Conservation (phyloP, 768 basidiomycete species). For the Mycena metata region DNA sequence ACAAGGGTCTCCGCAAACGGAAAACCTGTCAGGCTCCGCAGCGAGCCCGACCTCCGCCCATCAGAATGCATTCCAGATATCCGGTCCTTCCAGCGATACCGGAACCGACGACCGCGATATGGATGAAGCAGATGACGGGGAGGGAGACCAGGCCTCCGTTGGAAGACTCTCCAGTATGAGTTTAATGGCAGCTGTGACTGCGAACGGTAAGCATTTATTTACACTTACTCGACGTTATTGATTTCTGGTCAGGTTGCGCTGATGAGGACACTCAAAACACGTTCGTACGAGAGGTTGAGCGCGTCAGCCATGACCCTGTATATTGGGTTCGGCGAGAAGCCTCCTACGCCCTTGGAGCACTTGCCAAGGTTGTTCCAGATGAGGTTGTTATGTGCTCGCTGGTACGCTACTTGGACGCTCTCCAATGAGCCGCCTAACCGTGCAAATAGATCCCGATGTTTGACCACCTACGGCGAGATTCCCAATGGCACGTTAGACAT, state of each 20-base stretch:
- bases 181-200: conserved; percentile 88
- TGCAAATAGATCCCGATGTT: conserved; percentile 81
- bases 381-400: conserved; percentile 76
- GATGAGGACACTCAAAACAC: conserved; percentile 67
- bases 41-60: conserved; percentile 20
- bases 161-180: conserved; percentile 95
- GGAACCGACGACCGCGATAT: conserved; percentile 30
- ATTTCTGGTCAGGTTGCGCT: conserved; percentile 60
- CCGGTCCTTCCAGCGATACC: conserved; percentile 24
- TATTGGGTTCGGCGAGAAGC: conserved; percentile 90
- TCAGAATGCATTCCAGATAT: conserved; percentile 8
- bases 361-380: conserved; percentile 89
- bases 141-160: conserved; percentile 81
- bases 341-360: conserved; percentile 87
- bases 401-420: conserved; percentile 55
- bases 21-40: conserved; percentile 15
- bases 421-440: conserved; percentile 15
- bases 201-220: conserved; percentile 68
- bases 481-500: conserved; percentile 87
- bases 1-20: conserved; percentile 6
- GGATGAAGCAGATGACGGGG: conserved; percentile 45
- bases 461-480: conserved; percentile 75
- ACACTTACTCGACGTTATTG: conserved; percentile 26
- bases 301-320: conserved; percentile 73
- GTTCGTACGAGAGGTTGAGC: conserved; percentile 82